Conservation (phyloP, 2,329 filamentous ascomycete species). For the Aspergillus phoenicis region DNA sequence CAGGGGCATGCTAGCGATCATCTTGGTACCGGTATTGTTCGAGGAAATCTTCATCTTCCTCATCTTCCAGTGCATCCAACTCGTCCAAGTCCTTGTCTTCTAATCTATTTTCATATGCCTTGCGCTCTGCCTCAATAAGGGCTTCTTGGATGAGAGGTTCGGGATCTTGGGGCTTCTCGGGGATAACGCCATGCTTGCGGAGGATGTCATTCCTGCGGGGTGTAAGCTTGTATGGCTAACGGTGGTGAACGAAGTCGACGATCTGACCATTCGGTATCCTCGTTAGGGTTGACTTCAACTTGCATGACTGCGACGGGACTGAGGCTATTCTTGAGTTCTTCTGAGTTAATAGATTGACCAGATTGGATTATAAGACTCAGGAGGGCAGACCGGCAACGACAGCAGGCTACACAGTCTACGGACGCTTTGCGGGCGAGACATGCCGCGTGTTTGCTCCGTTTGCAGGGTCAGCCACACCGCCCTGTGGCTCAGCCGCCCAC, state of each 20-base stretch:
- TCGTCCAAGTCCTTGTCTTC: slow-evolving; percentile 95
- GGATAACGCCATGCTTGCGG: slow-evolving; percentile 92
- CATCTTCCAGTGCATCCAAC: slow-evolving; percentile 88
- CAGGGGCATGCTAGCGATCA: neutral
- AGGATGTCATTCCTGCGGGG: slow-evolving; percentile 91
- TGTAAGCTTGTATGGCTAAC: slow-evolving; percentile 17
- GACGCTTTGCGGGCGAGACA: slow-evolving; percentile 17
- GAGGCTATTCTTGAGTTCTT: neutral
- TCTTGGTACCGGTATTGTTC: slow-evolving; percentile 70
- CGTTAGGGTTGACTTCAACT: slow-evolving; percentile 92
- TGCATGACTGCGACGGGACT: slow-evolving; percentile 47
- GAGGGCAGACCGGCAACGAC: neutral
- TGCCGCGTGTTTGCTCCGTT: slow-evolving; percentile 46
- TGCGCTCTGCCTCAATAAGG: slow-evolving; percentile 74
- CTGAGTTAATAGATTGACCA: neutral
- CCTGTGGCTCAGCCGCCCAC: slow-evolving; percentile 32
- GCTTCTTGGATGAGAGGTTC: slow-evolving; percentile 97
- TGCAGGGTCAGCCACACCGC: slow-evolving; percentile 26
- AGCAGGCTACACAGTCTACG: neutral
- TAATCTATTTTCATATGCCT: slow-evolving; percentile 88
- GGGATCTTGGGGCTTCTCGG: slow-evolving; percentile 94
- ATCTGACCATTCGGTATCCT: slow-evolving; percentile 90
- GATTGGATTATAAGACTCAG: neutral
- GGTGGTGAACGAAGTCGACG: slow-evolving; percentile 13
- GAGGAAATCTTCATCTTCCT: slow-evolving; percentile 91